Conservation (phyloP, 2,329 filamentous ascomycete species). For the Fusarium illudens region DNA sequence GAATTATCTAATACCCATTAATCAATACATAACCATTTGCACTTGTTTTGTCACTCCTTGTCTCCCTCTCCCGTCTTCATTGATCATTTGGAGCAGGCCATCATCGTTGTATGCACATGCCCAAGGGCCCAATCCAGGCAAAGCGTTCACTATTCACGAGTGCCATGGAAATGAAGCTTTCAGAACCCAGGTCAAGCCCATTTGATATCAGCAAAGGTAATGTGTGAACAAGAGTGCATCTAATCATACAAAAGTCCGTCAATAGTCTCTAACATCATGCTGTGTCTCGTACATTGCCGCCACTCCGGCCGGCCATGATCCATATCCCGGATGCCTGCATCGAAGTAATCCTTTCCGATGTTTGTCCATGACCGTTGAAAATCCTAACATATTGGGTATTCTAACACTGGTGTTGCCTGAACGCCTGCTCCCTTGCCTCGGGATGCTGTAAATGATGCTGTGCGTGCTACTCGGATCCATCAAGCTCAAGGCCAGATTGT, state of each 20-base stretch:
- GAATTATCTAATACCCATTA: not conserved
- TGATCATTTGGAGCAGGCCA: not conserved
- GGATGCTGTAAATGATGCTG: constrained; percentile 16
- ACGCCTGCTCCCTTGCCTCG: constrained; percentile 9
- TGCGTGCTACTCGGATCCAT: not conserved
- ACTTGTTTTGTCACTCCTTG: not conserved
- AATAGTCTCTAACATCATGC: constrained; percentile 26
- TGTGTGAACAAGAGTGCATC: constrained; percentile 24
- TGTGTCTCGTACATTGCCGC: constrained; percentile 12
- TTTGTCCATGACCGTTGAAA: constrained; percentile 33
- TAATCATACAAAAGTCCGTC: constrained; percentile 26
- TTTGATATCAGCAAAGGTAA: constrained; percentile 13
- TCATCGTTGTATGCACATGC: not conserved
- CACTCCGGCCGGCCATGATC: constrained; percentile 15
- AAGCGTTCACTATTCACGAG: not conserved
- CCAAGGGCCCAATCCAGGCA: too few relatives aligned
- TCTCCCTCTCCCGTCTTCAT: not conserved
- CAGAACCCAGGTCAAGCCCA: not conserved
- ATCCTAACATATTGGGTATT: constrained; percentile 40
- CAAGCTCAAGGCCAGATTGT: constrained; percentile 11
- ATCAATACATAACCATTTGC: not conserved
- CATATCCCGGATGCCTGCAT: constrained; percentile 15
- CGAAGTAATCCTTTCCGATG: constrained; percentile 9
- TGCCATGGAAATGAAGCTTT: not conserved
- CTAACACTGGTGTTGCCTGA: constrained; percentile 31